phyloP scores from a whole-genome alignment of 2,329 filamentous ascomycete species.

The Colletotrichum nymphaeae region DNA sequence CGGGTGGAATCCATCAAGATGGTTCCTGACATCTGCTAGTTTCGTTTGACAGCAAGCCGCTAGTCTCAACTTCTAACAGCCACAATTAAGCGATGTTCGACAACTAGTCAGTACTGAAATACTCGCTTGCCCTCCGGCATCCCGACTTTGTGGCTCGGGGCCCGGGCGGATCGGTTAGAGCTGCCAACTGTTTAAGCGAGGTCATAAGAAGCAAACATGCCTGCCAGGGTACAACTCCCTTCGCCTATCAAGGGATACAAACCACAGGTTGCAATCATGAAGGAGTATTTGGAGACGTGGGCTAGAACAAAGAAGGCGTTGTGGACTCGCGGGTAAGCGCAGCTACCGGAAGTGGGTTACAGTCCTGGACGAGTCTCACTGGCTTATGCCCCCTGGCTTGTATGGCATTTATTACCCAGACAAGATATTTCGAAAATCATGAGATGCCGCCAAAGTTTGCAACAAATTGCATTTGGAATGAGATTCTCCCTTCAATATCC shows the following conservation, averaged over 20 bases:
- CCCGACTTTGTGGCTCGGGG: neutral
- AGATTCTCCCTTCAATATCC: neutral
- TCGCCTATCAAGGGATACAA: neutral
- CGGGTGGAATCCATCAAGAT: neutral
- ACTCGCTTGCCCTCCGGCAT: neutral
- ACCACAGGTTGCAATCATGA: neutral
- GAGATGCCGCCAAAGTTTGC: neutral
- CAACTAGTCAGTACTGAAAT: neutral
- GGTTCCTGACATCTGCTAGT: neutral
- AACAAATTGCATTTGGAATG: neutral
- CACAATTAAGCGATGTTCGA: constrained; percentile 15
- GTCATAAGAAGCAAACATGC: neutral
- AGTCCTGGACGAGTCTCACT: neutral
- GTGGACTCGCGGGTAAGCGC: neutral
- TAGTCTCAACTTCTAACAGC: constrained; percentile 16
- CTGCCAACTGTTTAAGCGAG: neutral
- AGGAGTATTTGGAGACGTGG: neutral
- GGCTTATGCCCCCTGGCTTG: neutral
- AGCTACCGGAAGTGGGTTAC: neutral
- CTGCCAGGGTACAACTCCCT: neutral
- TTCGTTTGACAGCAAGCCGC: neutral
- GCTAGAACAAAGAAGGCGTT: neutral
- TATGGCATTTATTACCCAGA: neutral
- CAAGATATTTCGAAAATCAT: constrained; percentile 20
- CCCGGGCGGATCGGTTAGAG: neutral